phyloP scores from a whole-genome alignment of 2,329 filamentous ascomycete species.

The Microcyclosporella mali region DNA sequence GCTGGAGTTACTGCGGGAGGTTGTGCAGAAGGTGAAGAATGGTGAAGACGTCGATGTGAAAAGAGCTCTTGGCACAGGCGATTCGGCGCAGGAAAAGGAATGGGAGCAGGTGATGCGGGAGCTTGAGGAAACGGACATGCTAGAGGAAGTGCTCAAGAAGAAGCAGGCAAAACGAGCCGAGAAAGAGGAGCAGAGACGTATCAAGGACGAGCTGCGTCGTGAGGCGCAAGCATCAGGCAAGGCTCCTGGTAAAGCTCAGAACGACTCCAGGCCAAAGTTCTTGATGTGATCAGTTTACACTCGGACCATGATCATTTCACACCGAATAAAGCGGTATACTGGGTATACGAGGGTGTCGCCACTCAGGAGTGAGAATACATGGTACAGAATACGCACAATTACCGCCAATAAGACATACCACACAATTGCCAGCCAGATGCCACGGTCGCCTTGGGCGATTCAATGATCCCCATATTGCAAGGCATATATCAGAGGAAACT shows the following conservation, averaged over 20 bases:
- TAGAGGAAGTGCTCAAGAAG: slow-evolving; percentile 25
- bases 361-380: too few species aligned
- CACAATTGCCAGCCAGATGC: too few species aligned
- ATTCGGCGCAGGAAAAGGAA: slow-evolving; percentile 66
- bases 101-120: slow-evolving; percentile 73
- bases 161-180: slow-evolving; percentile 23
- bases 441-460: too few species aligned
- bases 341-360: too few species aligned
- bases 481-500: too few species aligned
- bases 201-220: slow-evolving; percentile 1
- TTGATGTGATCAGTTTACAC: slow-evolving; percentile 20
- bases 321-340: too few species aligned
- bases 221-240: not conserved
- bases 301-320: too few species aligned
- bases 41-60: slow-evolving; percentile 83
- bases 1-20: slow-evolving; percentile 68
- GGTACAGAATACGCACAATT: too few species aligned
- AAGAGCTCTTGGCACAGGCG: slow-evolving; percentile 69
- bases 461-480: too few species aligned
- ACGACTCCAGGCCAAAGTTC: slow-evolving; percentile 23
- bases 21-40: slow-evolving; percentile 61
- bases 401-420: too few species aligned
- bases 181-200: slow-evolving; percentile 14
- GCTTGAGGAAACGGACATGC: slow-evolving; percentile 30
- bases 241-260: slow-evolving; percentile 1